Base-by-base conservation (phyloP, 139 green algal genomes). In the Volvox africanus region DNA sequence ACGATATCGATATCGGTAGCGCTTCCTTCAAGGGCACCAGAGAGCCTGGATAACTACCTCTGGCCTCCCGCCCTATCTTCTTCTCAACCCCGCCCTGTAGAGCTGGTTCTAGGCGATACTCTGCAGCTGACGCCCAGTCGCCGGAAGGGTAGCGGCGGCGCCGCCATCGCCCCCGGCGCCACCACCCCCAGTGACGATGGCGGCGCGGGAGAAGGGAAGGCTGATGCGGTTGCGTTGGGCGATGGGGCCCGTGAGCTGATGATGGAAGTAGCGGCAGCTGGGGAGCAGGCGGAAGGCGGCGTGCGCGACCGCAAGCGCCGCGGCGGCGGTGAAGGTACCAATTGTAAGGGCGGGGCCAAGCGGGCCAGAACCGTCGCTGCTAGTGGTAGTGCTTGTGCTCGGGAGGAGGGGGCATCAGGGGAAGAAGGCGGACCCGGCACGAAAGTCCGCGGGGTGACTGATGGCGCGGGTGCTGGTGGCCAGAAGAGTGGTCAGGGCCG, bases 81-180 rank as follows among this genome's bases (percentile, higher is more conserved):
- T 12, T 28, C 65, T 73, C 21, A 12, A 24, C 65, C 65, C 21
- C 9, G 18, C 78, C 11, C 2, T 65, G n/a, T n/a, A 88, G 82
- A 88, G 82, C 82, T 88, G 61, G 82, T 88, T 14, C 65, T 88
- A 21, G 82, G 82, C 9, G 82, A 33, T 26, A 26, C 26, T 1
- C 24, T 88, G 21, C 35, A 79, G 33, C 61, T 88, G 32, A 88
- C 82, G n/a, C 82, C 80, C 55, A 50, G 26, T 28, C 78, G 78
- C 78, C 78, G 78, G 21, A 82, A 82, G 30, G 6, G 76, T 36
- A 61, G 33, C 13, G 76, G 21, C 76, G 76, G 32, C n/a, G 76
- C 76, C 37, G 37, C 11, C 9, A 44, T 17, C 30, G 71, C 28
- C 71, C 16, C 16, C 16, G 37, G 3, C 21, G 78, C 78, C 21